Percentiles rank a stretch among this genome's conserved stretches.
These are phyloP conservation scores for Scutellaria minor DNA, from an alignment of 257 asterid genomes.

Conservation along the genomic window DNA sequence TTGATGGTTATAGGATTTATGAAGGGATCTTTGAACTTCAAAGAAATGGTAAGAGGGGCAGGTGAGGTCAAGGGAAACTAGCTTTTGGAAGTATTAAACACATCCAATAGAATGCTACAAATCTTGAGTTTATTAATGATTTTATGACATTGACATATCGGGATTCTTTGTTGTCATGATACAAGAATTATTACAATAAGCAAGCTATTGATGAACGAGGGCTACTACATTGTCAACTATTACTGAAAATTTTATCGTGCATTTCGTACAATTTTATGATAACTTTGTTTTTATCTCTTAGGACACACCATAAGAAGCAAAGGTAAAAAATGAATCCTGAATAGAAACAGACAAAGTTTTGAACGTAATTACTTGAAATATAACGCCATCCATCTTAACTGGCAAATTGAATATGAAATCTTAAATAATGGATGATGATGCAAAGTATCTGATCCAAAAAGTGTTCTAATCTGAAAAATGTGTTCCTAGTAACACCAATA, in stretches of 20 bases:
- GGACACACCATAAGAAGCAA: conserved; percentile 28
- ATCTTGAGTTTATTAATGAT: conserved; percentile 32
- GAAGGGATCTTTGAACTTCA: conserved; percentile 23
- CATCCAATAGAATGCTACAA: conserved; percentile 38
- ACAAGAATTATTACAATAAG: conserved; percentile 23
- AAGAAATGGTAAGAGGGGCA: conserved; percentile 28
- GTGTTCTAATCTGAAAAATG: no score
- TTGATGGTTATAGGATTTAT: background rate
- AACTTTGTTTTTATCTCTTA: background rate
- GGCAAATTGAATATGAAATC: background rate
- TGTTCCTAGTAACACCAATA: no score
- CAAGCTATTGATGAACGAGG: background rate
- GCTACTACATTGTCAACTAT: conserved; percentile 15
- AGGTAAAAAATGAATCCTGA: background rate
- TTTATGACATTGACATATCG: conserved; percentile 40
- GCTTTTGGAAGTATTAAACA: conserved; percentile 39
- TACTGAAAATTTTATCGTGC: conserved; percentile 8
- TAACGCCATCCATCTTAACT: conserved; percentile 19
- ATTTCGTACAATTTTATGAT: conserved; percentile 21
- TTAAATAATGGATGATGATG: background rate
- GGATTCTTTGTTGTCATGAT: conserved; percentile 33
- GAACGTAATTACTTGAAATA: conserved; percentile 21
- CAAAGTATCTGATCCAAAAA: background rate
- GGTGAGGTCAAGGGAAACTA: conserved; percentile 26
- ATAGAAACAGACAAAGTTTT: conserved; percentile 16